A percentile compares a stretch with the other conserved stretches of the same genome.
These are phyloP conservation scores for Fusarium mexicanum DNA, from an alignment of 2,329 filamentous ascomycete species.

Conservation along the genomic window DNA sequence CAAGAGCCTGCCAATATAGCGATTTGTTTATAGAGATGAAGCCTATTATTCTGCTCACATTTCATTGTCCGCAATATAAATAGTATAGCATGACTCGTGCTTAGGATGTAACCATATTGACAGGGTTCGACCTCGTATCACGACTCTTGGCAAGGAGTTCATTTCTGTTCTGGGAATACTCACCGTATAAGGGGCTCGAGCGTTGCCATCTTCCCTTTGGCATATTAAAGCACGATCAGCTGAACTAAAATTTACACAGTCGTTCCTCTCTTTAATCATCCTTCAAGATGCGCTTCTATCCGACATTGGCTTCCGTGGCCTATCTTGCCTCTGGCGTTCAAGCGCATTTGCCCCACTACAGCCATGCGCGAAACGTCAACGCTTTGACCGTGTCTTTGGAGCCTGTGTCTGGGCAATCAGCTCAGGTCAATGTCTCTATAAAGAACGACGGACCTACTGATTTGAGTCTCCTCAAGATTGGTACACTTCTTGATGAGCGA, in stretches of 20 bases:
- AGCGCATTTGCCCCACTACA: neutral
- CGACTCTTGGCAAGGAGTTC: neutral
- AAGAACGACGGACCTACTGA: slow-evolving; percentile 2
- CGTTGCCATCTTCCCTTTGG: neutral
- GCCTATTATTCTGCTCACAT: no score
- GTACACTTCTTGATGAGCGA: slow-evolving; percentile 24
- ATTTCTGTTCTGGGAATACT: neutral
- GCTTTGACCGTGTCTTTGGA: neutral
- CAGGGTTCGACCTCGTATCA: neutral
- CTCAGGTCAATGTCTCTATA: slow-evolving; percentile 9
- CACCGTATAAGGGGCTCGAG: neutral
- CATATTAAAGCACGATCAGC: neutral
- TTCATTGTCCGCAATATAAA: neutral
- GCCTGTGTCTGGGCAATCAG: neutral
- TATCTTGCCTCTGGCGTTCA: neutral
- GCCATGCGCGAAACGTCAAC: neutral
- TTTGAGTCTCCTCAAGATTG: slow-evolving; percentile 17
- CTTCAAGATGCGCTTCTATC: neutral
- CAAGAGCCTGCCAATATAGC: no score
- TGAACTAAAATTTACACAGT: neutral
- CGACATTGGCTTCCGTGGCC: neutral
- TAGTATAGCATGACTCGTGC: neutral
- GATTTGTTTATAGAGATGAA: no score
- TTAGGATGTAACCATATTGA: neutral
- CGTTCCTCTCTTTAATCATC: neutral